These are phyloP conservation scores for Trypanosoma lewisi DNA, from an alignment of 208 protist species.

Conservation along the genomic window DNA sequence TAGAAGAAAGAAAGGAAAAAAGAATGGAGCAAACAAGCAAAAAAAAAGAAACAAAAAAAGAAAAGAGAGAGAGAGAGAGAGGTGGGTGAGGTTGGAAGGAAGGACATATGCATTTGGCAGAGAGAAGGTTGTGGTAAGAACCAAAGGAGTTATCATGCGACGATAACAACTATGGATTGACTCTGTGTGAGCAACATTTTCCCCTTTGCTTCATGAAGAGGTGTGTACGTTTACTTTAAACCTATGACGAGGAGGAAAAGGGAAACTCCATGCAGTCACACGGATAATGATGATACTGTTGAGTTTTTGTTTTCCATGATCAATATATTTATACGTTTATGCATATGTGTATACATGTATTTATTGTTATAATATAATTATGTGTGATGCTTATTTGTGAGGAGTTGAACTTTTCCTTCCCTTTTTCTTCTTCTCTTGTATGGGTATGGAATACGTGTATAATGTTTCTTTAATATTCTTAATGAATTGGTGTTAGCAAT, in stretches of 20 bases:
- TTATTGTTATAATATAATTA: too few relatives aligned
- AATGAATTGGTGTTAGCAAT: neutral
- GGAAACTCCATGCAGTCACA: neutral
- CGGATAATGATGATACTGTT: neutral
- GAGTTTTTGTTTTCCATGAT: neutral
- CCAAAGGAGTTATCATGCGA: neutral
- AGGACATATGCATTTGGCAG: neutral
- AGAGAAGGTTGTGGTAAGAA: neutral
- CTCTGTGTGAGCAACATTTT: neutral
- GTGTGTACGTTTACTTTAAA: neutral
- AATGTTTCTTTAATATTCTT: neutral
- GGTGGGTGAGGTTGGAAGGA: neutral
- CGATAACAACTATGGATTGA: neutral
- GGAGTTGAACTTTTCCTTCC: neutral
- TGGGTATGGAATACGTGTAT: neutral
- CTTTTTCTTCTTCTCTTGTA: neutral
- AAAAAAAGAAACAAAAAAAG: neutral
- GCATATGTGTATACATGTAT: too few relatives aligned
- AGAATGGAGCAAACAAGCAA: neutral
- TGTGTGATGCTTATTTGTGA: too few relatives aligned
- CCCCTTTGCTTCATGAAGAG: neutral
- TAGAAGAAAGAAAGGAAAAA: slow-evolving; percentile 6
- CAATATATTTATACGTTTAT: neutral
- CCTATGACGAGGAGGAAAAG: neutral
- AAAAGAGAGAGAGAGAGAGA: neutral